Base-by-base conservation (phyloP, 345 rosid genomes). In the Cardamine occulta region DNA sequence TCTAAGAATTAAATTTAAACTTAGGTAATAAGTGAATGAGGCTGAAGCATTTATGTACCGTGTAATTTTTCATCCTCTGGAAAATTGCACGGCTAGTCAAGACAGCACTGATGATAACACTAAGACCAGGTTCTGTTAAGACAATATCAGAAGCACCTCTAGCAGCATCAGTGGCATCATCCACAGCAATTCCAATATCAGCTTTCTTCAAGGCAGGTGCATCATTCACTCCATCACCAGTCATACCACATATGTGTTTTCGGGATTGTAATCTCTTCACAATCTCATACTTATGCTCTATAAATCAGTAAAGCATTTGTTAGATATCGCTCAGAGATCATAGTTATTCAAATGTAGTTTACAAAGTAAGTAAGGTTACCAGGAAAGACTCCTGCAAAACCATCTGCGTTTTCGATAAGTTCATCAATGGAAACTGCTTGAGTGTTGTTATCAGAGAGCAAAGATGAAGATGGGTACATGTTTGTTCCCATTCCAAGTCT, bases 401-500 rank as follows among this genome's bases (percentile, higher is more conserved):
- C 94, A 79, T 89, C 81, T 40, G 78, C 78, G 5, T 44, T 78
- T 4, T 78, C 81, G 13, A 78, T 78, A 37, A 79, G 89, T 73
- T 88, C 86, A 65, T 85, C 89, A 49, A 73, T 44, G 5, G 83
- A 76, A 64, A 80, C 64, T 63, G 80, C 75, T 5, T 66, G 81
- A 14, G 81, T 74, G 56, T 79, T 78, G 35, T 44, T 79, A 9
- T 81, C 82, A 7, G 83, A 75, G n/a, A 84, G 85, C 28, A 84
- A 79, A 79, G 89, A 63, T 48, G 93, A 84, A 42, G 91, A 83
- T 2, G 96, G 98, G 66, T 93, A 91, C 97, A 93, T 91, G 83
- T 93, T 93, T 49, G 93, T 84, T 3, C 98, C 91, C 91, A 85
- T 87, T 70, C 89, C 91, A 73, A 87, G 89, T 57, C 87, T 80